Percentiles rank a stretch among this genome's conserved stretches.
Conservation (phyloP, 2,329 filamentous ascomycete species). For the Trichophyton schoenleinii region DNA sequence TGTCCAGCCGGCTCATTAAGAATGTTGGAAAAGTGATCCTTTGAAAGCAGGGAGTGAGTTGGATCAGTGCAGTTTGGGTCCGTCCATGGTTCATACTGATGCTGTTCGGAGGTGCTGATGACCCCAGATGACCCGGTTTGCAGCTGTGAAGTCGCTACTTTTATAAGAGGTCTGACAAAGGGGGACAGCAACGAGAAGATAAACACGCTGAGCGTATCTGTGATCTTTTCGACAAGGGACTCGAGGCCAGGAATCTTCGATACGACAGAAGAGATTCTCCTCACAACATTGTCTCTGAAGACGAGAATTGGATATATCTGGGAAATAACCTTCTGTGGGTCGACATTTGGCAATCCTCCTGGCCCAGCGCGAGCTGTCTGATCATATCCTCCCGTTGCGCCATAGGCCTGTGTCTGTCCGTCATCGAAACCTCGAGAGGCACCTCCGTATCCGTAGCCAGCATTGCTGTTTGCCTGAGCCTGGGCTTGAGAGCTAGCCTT, state of each 20-base stretch:
- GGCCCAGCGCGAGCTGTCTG: conserved; percentile 2
- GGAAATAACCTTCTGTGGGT: conserved; percentile 60
- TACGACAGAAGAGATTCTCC: conserved; percentile 70
- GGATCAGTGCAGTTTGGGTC: conserved; percentile 63
- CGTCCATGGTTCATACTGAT: conserved; percentile 70
- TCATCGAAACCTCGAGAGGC: conserved; percentile 15
- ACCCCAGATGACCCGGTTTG: conserved; percentile 73
- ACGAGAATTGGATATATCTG: conserved; percentile 91
- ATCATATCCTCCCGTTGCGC: not conserved
- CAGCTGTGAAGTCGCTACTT: conserved; percentile 66
- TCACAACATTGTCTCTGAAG: conserved; percentile 89
- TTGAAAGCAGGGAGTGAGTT: conserved; percentile 70
- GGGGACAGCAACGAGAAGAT: conserved; percentile 82
- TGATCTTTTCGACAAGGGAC: conserved; percentile 80
- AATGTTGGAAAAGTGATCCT: conserved; percentile 72
- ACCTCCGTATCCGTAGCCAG: conserved; percentile 13
- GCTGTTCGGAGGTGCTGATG: conserved; percentile 54
- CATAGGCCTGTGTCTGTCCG: conserved; percentile 10
- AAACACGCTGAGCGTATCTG: conserved; percentile 83
- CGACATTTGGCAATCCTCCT: conserved; percentile 49
- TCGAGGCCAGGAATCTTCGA: conserved; percentile 87
- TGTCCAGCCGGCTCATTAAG: conserved; percentile 66
- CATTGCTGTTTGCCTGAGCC: conserved; percentile 43
- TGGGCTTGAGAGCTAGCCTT: conserved; percentile 51
- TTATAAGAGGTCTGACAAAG: conserved; percentile 85